Evolutionary conservation across 2,329 filamentous ascomycete genomes (phyloP), one percentile per base, ranked within the genome.

Genomic region (Rachicladosporium sp.): DNA sequence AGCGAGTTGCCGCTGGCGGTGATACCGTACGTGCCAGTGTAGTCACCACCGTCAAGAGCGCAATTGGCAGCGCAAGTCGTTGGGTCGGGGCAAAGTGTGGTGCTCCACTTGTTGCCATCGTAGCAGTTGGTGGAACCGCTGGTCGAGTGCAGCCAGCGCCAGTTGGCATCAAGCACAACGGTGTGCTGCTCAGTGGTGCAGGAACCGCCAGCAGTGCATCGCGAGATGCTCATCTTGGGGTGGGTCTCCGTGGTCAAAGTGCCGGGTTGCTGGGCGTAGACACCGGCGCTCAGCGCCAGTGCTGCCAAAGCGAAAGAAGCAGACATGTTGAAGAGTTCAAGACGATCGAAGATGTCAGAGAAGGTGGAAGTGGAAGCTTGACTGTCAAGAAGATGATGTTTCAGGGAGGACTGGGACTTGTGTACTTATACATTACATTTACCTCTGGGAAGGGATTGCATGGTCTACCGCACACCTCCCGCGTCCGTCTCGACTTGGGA

Each of bases 31-130:
- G 73, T 71, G 11, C 68, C 70, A 2, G 57, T 41, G 52, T 78
- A 77, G 58, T 73, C 59, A 37, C 72, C 71, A 39, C 71, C 72
- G 29, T 76, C 70, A 15, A 76, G 52, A 35, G 72, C 69, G 51
- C 74, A 78, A 56, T 74, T 73, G 31, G 59, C 46, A 9, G 73
- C 71, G 48, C 74, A 78, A 2, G 47, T 48, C 2, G 35, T 46
- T 39, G 57, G 54, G 29, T 62, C 58, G n/a, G 61, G 49, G 51
- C 65, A 68, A 42, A 61, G 48, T 19, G 57, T 50, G 4, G 48
- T 46, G 50, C 66, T 57, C 61, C 64, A 68, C 29, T 53, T 47
- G 53, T 68, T 67, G 42, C 61, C 65, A 11, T 54, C 61, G 56
- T 66, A 70, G 60, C 67, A 69, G 58, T 69, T 69, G 47, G 62